Evolutionary conservation across 345 rosid genomes (phyloP), one percentile per base, ranked within the genome.

Genomic region (Populus euphratica): DNA sequence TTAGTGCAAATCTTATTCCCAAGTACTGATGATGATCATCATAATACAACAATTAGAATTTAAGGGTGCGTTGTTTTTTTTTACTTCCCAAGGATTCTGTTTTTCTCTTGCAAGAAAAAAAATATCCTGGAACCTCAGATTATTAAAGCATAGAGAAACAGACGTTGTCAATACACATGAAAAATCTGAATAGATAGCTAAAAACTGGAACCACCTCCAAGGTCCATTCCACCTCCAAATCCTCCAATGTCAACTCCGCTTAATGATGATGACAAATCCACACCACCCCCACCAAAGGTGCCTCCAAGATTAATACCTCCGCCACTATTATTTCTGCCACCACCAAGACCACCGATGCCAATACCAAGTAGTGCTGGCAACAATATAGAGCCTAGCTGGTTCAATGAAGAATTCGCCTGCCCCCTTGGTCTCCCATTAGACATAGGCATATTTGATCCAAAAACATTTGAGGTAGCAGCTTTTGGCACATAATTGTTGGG

Each of bases 181-280:
- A 14, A 47, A 47, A 47, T 6, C 44, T 25, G 25, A 69, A 25
- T 43, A 31, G 2, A 43, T 16, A 13, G 52, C 31, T 25, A 12
- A 23, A 5, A 47, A 27, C 7, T 44, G 18, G 6, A 47, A 27
- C 6, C 29, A 17, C 64, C 27, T 10, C 69, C 77, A 14, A 47
- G 18, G 47, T 11, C 47, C 47, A 39, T 39, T 10, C 13, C 29
- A 29, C 69, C 27, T 35, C 69, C 77, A 5, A 23, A 5, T 59
- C 72, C 72, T 68, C 72, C 77, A 21, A 35, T 18, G 6, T 50
- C 72, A 38, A 49, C 23, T 36, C 73, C 80, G 27, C 73, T 62
- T 0, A 63, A 39, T 43, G 20, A 47, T 3, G 52, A 47, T 14
- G 18, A 47, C 5, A 47, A 14, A 47, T 47, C 52, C 12, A 6